Percentiles rank a stretch among this genome's conserved stretches.
Evolutionary conservation across 192 early-diverging fungal species (phyloP).

Genomic region (Coemansia sp.): DNA sequence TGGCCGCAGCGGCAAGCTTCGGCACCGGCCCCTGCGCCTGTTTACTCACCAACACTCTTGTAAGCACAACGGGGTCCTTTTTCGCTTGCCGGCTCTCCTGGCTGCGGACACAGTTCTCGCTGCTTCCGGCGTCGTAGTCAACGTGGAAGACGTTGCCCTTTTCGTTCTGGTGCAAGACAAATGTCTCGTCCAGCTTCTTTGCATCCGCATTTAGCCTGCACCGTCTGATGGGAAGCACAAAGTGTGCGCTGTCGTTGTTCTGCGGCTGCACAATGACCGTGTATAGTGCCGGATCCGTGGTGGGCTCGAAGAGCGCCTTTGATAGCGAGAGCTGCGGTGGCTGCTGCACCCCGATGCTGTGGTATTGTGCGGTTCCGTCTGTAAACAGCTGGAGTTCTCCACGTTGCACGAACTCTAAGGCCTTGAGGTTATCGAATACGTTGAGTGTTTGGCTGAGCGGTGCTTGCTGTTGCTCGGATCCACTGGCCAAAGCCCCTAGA

Average conservation of each 20-base stretch:
- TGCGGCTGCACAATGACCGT: slow-evolving; percentile 26
- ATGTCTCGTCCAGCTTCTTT: slow-evolving; percentile 33
- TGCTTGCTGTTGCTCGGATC: not conserved
- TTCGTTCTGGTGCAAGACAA: slow-evolving; percentile 32
- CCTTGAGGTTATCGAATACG: slow-evolving; percentile 30
- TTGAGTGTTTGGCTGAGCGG: slow-evolving; percentile 21
- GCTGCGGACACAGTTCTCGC: slow-evolving; percentile 22
- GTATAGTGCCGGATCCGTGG: slow-evolving; percentile 13
- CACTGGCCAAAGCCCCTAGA: not conserved
- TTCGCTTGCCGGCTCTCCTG: not conserved
- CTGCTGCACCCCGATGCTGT: slow-evolving; percentile 14
- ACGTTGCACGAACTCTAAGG: slow-evolving; percentile 30
- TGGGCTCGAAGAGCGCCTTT: not conserved
- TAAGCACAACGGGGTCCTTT: slow-evolving; percentile 7
- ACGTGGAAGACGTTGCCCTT: slow-evolving; percentile 30
- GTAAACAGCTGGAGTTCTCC: slow-evolving; percentile 34
- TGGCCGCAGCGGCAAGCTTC: slow-evolving; percentile 26
- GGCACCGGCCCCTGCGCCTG: slow-evolving; percentile 29
- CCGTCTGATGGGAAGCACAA: slow-evolving; percentile 18
- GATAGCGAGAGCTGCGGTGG: slow-evolving; percentile 13
- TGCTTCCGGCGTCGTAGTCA: slow-evolving; percentile 39
- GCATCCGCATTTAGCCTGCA: slow-evolving; percentile 24
- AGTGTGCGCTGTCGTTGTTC: slow-evolving; percentile 15
- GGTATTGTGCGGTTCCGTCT: slow-evolving; percentile 37
- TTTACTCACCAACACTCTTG: slow-evolving; percentile 24